Base-by-base conservation (phyloP, 192 early-diverging fungal genomes). In the Gonapodya prolifera region DNA sequence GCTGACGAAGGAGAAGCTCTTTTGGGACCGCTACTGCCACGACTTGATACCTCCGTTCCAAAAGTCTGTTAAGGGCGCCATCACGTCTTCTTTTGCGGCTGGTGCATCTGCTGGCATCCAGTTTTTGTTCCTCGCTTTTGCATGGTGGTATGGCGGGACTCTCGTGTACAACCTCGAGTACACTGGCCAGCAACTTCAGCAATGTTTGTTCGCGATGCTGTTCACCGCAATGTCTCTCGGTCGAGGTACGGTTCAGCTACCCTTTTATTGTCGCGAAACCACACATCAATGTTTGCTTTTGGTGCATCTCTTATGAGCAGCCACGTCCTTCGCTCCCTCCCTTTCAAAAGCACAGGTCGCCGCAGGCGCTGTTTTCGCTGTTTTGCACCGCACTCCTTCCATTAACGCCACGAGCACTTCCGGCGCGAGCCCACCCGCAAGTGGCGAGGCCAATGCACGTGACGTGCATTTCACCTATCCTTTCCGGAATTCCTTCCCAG, bases 381-480 rank as follows among this genome's bases (percentile, higher is more conserved):
- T 88, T 0, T 77, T 88, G 16, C 85, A 87, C 78, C 82, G 87
- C 35, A 79, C 77, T 36, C 84, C 84, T 8, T 76, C 45, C 18
- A 89, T 90, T 45, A 85, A 88, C 76, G 78, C 75, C 34, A 75
- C 35, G 74, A 35, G 79, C 28, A 61, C 79, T 2, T 18, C 35
- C 30, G 76, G 76, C 33, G 0, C 35, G 1, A 0, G 28, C 32
- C 35, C 33, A 30, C 69, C 79, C 33, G 23, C 89, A 33, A 33
- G 78, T 0, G 86, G 81, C 69, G 75, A 80, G 8, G 78, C 83
- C 0, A 80, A 69, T 13, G 76, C 83, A 34, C 30, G 80, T 2
- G 36, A 78, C 1, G 81, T 85, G 33, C 74, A 83, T 16, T 93
- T 93, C 81, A 78, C 77, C 28, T 93, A 93, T 36, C 92, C 92